Percentiles rank a stretch among this genome's conserved stretches.
phyloP scores from a whole-genome alignment of 257 asterid species.

The Solanum raphanifolium region DNA sequence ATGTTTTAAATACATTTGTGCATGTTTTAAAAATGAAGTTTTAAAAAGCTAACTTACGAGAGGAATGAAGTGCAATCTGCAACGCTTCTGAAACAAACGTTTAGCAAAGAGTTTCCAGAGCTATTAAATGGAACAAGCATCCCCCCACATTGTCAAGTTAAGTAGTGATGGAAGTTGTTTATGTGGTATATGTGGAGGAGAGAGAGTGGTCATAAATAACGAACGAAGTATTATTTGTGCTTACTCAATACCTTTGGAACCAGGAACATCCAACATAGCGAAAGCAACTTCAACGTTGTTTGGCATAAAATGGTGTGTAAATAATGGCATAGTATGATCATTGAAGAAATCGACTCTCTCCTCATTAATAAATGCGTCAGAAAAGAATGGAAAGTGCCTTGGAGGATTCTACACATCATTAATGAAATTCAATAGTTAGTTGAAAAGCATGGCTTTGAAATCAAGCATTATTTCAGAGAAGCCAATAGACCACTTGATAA shows the following conservation, averaged over 20 bases:
- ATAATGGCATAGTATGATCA: background rate
- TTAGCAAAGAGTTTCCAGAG: background rate
- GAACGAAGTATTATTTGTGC: background rate
- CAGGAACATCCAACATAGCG: background rate
- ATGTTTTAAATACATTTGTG: background rate
- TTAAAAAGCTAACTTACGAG: background rate
- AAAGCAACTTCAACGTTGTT: background rate
- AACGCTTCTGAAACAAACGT: background rate
- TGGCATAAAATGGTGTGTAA: background rate
- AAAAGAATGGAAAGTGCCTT: background rate
- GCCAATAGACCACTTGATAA: background rate
- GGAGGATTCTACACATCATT: background rate
- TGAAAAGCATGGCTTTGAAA: background rate
- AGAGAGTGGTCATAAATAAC: background rate
- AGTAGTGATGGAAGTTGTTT: background rate
- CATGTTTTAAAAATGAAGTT: background rate
- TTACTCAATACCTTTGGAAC: background rate
- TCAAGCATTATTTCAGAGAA: background rate
- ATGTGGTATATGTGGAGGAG: background rate
- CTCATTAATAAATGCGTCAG: background rate
- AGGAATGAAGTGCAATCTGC: background rate
- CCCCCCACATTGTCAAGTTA: background rate
- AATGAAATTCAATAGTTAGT: background rate
- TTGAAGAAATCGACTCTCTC: background rate
- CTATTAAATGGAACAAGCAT: too few relatives aligned